These are phyloP conservation scores for Metarhizium anisopliae DNA, from an alignment of 2,329 filamentous ascomycete genomes.

Conservation along the genomic window DNA sequence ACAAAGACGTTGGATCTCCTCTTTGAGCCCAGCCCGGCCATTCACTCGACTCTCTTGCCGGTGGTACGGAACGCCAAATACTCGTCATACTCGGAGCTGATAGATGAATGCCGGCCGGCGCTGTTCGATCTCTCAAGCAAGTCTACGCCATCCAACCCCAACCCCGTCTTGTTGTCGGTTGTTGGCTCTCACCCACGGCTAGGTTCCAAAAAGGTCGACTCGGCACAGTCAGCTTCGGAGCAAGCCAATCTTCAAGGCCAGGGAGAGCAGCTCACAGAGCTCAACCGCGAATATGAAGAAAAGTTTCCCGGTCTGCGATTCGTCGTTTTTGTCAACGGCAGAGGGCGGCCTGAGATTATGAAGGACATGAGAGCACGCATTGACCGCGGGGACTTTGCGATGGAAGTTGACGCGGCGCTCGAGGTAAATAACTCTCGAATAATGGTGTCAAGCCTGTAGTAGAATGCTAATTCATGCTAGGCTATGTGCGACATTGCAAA, in stretches of 20 bases:
- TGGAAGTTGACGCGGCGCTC: constrained; percentile 66
- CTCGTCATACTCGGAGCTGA: constrained; percentile 58
- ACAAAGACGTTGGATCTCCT: constrained; percentile 61
- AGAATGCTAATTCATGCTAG: constrained; percentile 30
- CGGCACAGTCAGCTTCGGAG: constrained; percentile 69
- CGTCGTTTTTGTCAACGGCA: constrained; percentile 86
- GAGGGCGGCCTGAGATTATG: constrained; percentile 66
- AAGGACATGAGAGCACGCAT: constrained; percentile 72
- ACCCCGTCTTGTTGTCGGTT: constrained; percentile 55
- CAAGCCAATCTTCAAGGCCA: constrained; percentile 64
- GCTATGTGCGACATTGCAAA: constrained; percentile 89
- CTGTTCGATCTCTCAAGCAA: constrained; percentile 51
- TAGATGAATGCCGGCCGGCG: constrained; percentile 54
- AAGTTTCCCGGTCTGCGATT: constrained; percentile 75
- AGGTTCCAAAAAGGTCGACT: constrained; percentile 74
- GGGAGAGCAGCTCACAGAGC: constrained; percentile 48
- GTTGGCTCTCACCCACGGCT: constrained; percentile 76
- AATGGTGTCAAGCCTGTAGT: not conserved
- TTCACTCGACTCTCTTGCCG: constrained; percentile 65
- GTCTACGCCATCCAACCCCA: constrained; percentile 35
- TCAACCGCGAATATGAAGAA: constrained; percentile 76
- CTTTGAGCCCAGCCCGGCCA: constrained; percentile 71
- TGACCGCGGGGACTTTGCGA: constrained; percentile 51
- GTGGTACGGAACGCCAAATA: constrained; percentile 50
- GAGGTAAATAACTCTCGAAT: constrained; percentile 42